phyloP scores from a whole-genome alignment of 2,329 filamentous ascomycete species.

The Pestalotiopsis sp. region DNA sequence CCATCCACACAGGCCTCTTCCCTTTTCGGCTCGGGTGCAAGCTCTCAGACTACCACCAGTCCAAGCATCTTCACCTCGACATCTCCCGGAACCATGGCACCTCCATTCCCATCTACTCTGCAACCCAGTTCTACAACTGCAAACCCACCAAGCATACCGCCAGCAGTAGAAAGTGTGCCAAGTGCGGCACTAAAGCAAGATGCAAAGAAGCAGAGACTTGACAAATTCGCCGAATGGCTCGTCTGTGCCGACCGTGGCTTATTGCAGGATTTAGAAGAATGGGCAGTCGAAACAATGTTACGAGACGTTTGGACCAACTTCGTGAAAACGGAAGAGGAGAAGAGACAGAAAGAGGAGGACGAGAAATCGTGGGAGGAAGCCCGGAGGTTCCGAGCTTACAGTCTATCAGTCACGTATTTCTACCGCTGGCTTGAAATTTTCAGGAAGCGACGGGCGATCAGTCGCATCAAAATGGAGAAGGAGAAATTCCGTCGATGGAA shows the following conservation, averaged over 20 bases:
- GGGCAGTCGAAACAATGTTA: conserved; percentile 48
- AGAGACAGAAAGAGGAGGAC: conserved; percentile 49
- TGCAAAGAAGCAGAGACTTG: conserved; percentile 43
- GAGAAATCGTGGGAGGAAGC: conserved; percentile 48
- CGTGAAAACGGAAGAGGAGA: conserved; percentile 42
- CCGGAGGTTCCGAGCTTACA: conserved; percentile 50
- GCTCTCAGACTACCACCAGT: neutral
- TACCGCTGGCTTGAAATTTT: conserved; percentile 57
- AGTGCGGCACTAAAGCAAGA: conserved; percentile 15
- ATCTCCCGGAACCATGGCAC: neutral
- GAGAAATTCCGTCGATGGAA: conserved; percentile 53
- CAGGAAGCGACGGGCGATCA: conserved; percentile 48
- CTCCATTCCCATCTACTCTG: neutral
- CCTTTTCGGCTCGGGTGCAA: neutral
- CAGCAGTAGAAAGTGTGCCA: neutral
- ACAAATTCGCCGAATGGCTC: conserved; percentile 56
- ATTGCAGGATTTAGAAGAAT: conserved; percentile 51
- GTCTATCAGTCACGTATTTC: conserved; percentile 56
- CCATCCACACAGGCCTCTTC: neutral
- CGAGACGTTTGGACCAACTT: conserved; percentile 43
- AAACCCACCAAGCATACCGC: neutral
- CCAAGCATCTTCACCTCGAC: neutral
- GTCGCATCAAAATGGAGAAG: conserved; percentile 53
- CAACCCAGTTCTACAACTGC: neutral
- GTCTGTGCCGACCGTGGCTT: conserved; percentile 56